Base-by-base conservation (phyloP, 257 asterid species). In the Plantago elongata region DNA sequence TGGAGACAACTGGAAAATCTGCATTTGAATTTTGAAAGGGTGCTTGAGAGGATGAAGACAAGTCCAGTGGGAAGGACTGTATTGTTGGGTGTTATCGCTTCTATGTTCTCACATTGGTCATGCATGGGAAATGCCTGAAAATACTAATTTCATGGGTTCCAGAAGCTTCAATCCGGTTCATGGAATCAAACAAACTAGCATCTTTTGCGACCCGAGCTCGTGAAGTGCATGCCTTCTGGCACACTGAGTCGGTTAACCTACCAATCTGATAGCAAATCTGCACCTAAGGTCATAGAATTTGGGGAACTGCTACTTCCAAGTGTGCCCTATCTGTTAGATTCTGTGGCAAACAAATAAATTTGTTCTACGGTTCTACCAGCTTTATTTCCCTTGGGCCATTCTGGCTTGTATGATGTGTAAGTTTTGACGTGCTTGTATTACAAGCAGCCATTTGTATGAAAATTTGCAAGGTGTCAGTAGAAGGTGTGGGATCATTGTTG, bases 221-320 rank as follows among this genome's bases (percentile, higher is more conserved):
- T 9, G 97, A 93, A 75, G 95, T 93, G 67, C 99, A 87, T 40
- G 99, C 89, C 72, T 84, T 93, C 49, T 87, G 99, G 99, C 99
- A 85, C 78, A 89, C 97, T 61, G 78, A 84, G 44, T 93, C 89
- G 58, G 99, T 63, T 38, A 89, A 16, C 97, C 96, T 9, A 89
- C 97, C 51, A 93, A 93, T 71, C 71, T 89, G 82, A 89, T 93
- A 0, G 99, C 59, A 97, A 93, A 78, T 83, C 95, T 40, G 85
- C 96, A 3, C 61, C 89, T 11, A 93, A 93, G 65, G 97, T 93
- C 45, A 84, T 93, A 40, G 99, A 93, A 66, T 93, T 87, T 38
- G 91, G 89, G 74, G 97, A 93, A 78, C 87, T 89, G 96, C 69
- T 84, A 16, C 96, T 93, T 61, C 96, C 99, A 27, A n/a, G n/a